Evolutionary conservation across 257 asterid genomes (phyloP), one percentile per base, ranked within the genome.

Genomic region (Henckelia pumila): DNA sequence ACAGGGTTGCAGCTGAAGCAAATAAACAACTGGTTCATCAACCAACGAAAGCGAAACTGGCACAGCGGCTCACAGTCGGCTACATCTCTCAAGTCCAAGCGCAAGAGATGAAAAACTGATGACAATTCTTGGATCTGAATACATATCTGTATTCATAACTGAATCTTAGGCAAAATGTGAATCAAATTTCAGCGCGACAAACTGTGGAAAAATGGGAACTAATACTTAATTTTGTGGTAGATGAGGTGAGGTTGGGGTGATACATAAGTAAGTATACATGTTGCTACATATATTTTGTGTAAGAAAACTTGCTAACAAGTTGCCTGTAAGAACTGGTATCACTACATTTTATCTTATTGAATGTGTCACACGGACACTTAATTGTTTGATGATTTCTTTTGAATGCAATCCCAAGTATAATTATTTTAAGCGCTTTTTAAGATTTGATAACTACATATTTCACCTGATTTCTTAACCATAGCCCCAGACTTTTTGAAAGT

Each of bases 41-140:
- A 92, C 78, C 98, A 92, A 71, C 84, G 98, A 78, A 92, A 92
- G 78, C 71, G 98, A 53, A 93, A 93, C 56, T 93, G 98, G 98
- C 94, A 93, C 77, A 90, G 84, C 88, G 85, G 71, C 58, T 88
- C 98, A 6, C 96, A 88, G 24, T 83, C 95, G 3, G 86, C 83
- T 3, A 82, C 96, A 14, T 86, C 97, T 71, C 95, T 93, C 52
- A 93, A 93, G 78, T 89, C 98, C 74, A 93, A 90, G 77, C 95
- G 98, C 82, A 93, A 90, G 90, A 71, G 97, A 79, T 90, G 83
- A 71, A 67, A 7, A 55, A 67, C 65, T 16, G 29, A 13, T 3
- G 44, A 30, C 49, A 23, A 66, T 6, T 65, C 19, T 29, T 26
- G 32, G 21, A 40, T 8, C 3, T 28, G 35, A 64, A 24, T 14